A percentile compares a stretch with the other conserved stretches of the same genome.
Evolutionary conservation across 108 stramenopile species (phyloP).

Genomic region (Nitzschia sp.): DNA sequence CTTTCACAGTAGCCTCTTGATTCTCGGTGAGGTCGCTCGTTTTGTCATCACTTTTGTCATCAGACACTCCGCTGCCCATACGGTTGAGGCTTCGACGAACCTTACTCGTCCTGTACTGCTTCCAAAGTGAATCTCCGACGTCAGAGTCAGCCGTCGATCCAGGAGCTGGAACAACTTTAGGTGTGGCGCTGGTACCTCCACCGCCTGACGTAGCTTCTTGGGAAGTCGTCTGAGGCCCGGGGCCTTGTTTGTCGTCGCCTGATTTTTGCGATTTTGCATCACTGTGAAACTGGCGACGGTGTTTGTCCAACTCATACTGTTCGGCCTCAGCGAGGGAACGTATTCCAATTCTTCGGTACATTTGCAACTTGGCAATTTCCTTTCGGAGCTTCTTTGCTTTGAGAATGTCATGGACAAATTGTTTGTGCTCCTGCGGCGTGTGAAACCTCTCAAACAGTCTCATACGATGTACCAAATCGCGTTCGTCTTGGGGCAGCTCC

Average conservation of each 20-base stretch:
- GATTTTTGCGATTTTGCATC: conserved; percentile 59
- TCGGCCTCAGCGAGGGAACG: conserved; percentile 78
- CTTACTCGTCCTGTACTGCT: conserved; percentile 37
- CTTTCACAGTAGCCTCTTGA: neutral
- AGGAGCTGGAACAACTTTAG: neutral
- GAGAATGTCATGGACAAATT: conserved; percentile 77
- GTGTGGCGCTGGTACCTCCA: neutral
- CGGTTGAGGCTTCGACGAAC: conserved; percentile 35
- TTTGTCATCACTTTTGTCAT: conserved; percentile 5
- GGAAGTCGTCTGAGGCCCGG: conserved; percentile 3
- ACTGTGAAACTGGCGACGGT: conserved; percentile 73
- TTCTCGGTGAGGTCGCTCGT: neutral
- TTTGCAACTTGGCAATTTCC: conserved; percentile 93
- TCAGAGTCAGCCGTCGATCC: neutral
- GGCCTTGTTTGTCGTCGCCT: conserved; percentile 37
- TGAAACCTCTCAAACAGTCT: conserved; percentile 91
- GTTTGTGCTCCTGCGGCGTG: conserved; percentile 81
- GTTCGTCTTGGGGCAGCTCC: conserved; percentile 80
- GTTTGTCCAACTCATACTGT: conserved; percentile 81
- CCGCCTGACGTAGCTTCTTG: neutral
- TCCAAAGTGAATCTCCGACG: conserved; percentile 39
- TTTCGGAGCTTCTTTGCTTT: conserved; percentile 83
- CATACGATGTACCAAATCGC: conserved; percentile 84
- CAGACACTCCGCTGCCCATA: neutral
- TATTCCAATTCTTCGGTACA: conserved; percentile 86